A percentile compares a stretch with the other conserved stretches of the same genome.
These are phyloP conservation scores for Phytophthora ohioensis DNA, from an alignment of 352 stramenopile species.

Conservation along the genomic window DNA sequence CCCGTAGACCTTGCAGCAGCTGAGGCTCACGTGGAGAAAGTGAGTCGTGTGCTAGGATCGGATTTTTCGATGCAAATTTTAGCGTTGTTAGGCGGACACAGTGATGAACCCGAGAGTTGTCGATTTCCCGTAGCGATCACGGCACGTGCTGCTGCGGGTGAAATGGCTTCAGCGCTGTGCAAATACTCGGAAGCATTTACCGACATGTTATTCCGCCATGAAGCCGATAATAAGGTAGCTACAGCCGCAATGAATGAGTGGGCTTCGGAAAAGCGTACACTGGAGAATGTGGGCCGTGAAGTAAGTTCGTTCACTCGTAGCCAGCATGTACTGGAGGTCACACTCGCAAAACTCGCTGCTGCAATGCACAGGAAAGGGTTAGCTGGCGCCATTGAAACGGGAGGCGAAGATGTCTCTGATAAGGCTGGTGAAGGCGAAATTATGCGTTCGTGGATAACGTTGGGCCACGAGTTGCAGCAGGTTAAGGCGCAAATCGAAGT, in stretches of 20 bases:
- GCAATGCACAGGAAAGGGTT: constrained; percentile 27
- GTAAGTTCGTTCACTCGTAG: constrained; percentile 54
- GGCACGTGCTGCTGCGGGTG: constrained; percentile 32
- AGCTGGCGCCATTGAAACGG: neutral
- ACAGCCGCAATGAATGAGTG: constrained; percentile 39
- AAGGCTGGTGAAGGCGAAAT: constrained; percentile 16
- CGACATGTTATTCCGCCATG: constrained; percentile 49
- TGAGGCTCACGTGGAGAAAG: constrained; percentile 60
- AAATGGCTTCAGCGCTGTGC: constrained; percentile 52
- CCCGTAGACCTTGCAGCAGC: constrained; percentile 59
- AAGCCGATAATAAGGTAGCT: constrained; percentile 37
- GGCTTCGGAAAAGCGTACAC: constrained; percentile 45
- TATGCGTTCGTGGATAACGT: constrained; percentile 14
- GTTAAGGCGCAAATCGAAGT: constrained; percentile 48
- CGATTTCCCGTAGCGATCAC: constrained; percentile 45
- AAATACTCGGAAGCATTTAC: constrained; percentile 71
- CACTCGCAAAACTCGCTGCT: constrained; percentile 34
- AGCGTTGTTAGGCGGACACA: constrained; percentile 45
- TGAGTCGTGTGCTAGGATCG: constrained; percentile 61
- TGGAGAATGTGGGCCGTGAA: constrained; percentile 54
- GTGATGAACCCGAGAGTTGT: constrained; percentile 40
- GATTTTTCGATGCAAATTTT: constrained; percentile 80
- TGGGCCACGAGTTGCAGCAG: constrained; percentile 49
- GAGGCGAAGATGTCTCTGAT: constrained; percentile 2
- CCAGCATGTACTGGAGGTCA: constrained; percentile 48